Evolutionary conservation across 768 basidiomycete genomes (phyloP).

Genomic region (Tricholoma saponaceum): DNA sequence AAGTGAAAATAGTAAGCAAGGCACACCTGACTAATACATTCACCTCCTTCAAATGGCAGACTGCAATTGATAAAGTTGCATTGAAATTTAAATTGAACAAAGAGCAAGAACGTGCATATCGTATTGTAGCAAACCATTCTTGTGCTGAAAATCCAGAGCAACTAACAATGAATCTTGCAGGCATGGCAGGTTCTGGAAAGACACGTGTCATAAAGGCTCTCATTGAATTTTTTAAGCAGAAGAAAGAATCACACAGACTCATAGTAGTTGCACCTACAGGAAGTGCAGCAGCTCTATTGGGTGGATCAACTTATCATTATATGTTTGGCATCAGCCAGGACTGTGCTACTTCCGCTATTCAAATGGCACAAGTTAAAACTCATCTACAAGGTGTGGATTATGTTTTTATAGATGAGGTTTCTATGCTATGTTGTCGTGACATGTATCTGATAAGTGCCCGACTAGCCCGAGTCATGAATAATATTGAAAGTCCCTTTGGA

Average conservation of each 20-base stretch:
- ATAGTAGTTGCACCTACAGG: constrained; percentile 28
- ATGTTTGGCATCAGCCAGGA: constrained; percentile 18
- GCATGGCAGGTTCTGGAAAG: constrained; percentile 29
- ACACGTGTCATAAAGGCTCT: constrained; percentile 22
- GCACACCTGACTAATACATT: constrained; percentile 8
- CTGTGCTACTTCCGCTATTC: not conserved
- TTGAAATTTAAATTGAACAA: constrained; percentile 19
- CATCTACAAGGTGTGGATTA: constrained; percentile 21
- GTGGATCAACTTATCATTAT: constrained; percentile 33
- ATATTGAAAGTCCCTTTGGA: constrained; percentile 23
- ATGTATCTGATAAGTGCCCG: constrained; percentile 24
- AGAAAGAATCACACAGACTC: constrained; percentile 18
- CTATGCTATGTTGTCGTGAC: constrained; percentile 34
- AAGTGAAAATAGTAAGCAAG: constrained; percentile 6
- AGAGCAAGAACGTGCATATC: constrained; percentile 28
- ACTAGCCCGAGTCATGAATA: constrained; percentile 16
- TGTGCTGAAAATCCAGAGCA: constrained; percentile 1
- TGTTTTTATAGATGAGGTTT: constrained; percentile 40
- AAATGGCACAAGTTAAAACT: constrained; percentile 6
- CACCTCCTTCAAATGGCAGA: not conserved
- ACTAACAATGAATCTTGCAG: constrained; percentile 27
- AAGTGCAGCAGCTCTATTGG: constrained; percentile 24
- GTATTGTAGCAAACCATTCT: constrained; percentile 22
- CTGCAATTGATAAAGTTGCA: constrained; percentile 1
- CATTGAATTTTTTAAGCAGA: constrained; percentile 14